Base-by-base conservation (phyloP, 2,329 filamentous ascomycete species). In the Xenoacremonium recifei region DNA sequence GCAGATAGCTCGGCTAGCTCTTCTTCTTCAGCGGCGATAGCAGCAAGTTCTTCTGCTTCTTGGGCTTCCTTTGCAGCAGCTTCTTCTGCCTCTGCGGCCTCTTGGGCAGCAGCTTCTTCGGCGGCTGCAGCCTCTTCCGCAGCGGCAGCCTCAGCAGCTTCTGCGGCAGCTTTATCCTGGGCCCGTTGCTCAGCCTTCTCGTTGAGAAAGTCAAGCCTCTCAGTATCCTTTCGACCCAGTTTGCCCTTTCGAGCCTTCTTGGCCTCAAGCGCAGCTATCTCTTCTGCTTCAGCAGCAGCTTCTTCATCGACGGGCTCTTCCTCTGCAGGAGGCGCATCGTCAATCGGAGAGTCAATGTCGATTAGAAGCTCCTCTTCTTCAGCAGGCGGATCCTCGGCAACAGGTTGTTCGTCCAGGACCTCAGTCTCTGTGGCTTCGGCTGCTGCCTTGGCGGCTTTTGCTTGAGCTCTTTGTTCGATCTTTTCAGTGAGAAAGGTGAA, bases 1-100 rank as follows among this genome's bases (percentile, higher is more conserved):
- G 67, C 65, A 29, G 66, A 69, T 5, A 71, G 53, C 2, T 56
- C 54, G n/a, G 56, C 62, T 13, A 68, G 54, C 31, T 70, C 64
- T 17, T 55, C 51, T 37, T 60, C 59, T 36, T 64, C 55, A 5
- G 48, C 51, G 10, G 42, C 44, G 4, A 37, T 9, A 2, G 38
- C 38, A 34, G 48, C 47, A 31, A 47, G 45, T 20, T 51, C 45
- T 25, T 42, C 39, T 30, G 31, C 39, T 13, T 53, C 49, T 17
- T 43, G 49, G 13, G 17, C 20, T 12, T 56, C 54, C 16, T 50
- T 52, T 30, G 58, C 57, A 16, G 39, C 30, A 36, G 27, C 34
- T 19, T 50, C 50, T 9, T 50, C 44, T 2, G 18, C 37, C n/a
- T 44, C 45, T 9, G 35, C 35, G 5, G 52, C 49, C 12, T 17